Conservation (phyloP, 2,329 filamentous ascomycete genomes). For the Nothopassalora personata region DNA sequence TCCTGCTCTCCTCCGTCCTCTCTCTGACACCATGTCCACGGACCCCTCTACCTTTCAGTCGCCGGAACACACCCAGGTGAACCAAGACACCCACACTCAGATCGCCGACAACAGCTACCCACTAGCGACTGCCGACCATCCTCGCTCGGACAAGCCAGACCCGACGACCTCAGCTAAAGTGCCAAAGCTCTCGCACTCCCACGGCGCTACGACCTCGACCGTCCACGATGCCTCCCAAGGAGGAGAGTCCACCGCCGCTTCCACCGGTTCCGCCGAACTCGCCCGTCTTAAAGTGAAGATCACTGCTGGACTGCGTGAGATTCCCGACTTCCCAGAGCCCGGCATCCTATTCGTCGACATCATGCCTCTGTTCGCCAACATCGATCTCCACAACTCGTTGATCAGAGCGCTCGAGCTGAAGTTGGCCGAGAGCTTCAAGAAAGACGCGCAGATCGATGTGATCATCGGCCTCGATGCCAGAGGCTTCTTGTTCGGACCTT, state of each 20-base stretch:
- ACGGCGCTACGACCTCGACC: background rate
- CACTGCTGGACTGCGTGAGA: conserved; percentile 70
- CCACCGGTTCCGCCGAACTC: conserved; percentile 39
- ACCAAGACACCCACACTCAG: conserved; percentile 1
- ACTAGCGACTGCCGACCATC: conserved; percentile 24
- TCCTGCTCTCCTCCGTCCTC: background rate
- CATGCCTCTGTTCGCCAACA: conserved; percentile 86
- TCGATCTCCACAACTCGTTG: conserved; percentile 66
- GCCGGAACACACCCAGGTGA: background rate
- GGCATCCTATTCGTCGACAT: conserved; percentile 98
- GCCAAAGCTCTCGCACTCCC: background rate
- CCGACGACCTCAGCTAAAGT: conserved; percentile 17
- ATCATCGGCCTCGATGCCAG: conserved; percentile 90
- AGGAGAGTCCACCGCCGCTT: conserved; percentile 45
- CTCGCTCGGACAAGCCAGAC: conserved; percentile 23
- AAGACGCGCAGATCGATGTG: conserved; percentile 55
- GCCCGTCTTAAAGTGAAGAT: conserved; percentile 62
- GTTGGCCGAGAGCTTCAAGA: conserved; percentile 56
- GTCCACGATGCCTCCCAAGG: conserved; percentile 40
- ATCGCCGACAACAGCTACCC: conserved; percentile 5
- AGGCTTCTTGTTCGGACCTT: conserved; percentile 91
- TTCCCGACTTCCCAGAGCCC: conserved; percentile 83
- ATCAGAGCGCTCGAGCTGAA: conserved; percentile 82
- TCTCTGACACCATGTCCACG: background rate
- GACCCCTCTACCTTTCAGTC: background rate